Evolutionary conservation across 192 early-diverging fungal genomes (phyloP), one percentile per base, ranked within the genome.

Genomic region (Entomortierella parvispora): DNA sequence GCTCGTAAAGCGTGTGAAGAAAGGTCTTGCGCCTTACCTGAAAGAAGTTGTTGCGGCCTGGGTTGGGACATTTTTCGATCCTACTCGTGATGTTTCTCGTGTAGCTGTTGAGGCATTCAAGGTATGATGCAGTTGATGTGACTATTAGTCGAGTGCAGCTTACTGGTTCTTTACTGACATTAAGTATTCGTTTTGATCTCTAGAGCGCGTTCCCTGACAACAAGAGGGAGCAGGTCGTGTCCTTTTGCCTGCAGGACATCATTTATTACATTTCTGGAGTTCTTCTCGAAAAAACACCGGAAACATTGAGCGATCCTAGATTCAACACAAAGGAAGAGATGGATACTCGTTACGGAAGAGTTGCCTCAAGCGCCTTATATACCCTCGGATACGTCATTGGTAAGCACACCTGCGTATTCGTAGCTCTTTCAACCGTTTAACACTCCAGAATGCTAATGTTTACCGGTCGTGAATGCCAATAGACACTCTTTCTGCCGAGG

Each of bases 11-110:
- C 86, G 88, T 57, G 74, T 85, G 10, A 86, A 89, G 49, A 95
- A 93, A 66, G 85, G 87, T 47, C 67, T 98, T 44, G 96, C 94
- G 17, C 89, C 93, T 0, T 74, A 91, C 48, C 77, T 99, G 18
- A 97, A 94, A 79, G 85, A 87, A 18, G 75, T 98, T 23, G 86
- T 96, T 66, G 93, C 90, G 0, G 81, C 92, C 3, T 99, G 97
- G 97, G 70, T 97, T 22, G 87, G 85, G 2, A 83, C 88, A 23
- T 90, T 83, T 55, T 98, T 94, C 79, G 97, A 99, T 77, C 88
- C 89, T 6, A 83, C 87, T 15, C 86, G 88, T 28, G 96, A 99
- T 60, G 90, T 95, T 47, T 83, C 91, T 1, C 81, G 79, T 56
- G 65, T 84, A 1, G 89, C 93, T 15, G 74, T 32, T 11, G 79